Evolutionary conservation across 2,329 filamentous ascomycete genomes (phyloP).

Genomic region (Arthrinium phaeospermum): DNA sequence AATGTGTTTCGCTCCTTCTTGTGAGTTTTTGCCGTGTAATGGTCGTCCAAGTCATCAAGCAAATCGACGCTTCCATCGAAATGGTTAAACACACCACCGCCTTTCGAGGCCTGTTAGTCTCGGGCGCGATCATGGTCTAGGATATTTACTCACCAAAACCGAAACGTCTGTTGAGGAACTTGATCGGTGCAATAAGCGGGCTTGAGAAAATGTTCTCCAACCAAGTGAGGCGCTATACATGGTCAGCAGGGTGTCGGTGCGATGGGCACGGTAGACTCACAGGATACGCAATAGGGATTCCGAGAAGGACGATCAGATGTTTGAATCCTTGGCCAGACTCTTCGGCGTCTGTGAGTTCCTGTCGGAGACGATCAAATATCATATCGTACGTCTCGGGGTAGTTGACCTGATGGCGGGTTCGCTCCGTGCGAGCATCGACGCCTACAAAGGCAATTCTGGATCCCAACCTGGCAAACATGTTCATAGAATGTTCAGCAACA

Average conservation of each 20-base stretch:
- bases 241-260: slow-evolving; percentile 25
- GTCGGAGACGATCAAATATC: slow-evolving; percentile 77
- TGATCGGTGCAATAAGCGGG: slow-evolving; percentile 85
- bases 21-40: slow-evolving; percentile 92
- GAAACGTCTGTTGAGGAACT: slow-evolving; percentile 88
- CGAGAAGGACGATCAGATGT: slow-evolving; percentile 85
- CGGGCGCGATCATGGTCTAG: neutral
- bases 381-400: slow-evolving; percentile 89
- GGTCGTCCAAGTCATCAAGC: slow-evolving; percentile 91
- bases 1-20: slow-evolving; percentile 84
- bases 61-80: slow-evolving; percentile 95
- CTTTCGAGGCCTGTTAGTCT: slow-evolving; percentile 38
- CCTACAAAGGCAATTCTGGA: slow-evolving; percentile 84
- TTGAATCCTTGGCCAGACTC: slow-evolving; percentile 77
- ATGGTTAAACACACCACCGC: slow-evolving; percentile 86
- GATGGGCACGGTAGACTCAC: slow-evolving; percentile 50
- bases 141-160: slow-evolving; percentile 63
- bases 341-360: slow-evolving; percentile 73
- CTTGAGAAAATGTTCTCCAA: slow-evolving; percentile 90
- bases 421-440: slow-evolving; percentile 92
- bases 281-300: slow-evolving; percentile 86
- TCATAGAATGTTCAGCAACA: slow-evolving; percentile 85
- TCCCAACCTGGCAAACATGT: slow-evolving; percentile 84
- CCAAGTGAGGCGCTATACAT: slow-evolving; percentile 82
- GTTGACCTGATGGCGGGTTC: slow-evolving; percentile 92